A percentile compares a stretch with the other conserved stretches of the same genome.
phyloP scores from a whole-genome alignment of 192 early-diverging fungal species.

The Coemansia sp. region DNA sequence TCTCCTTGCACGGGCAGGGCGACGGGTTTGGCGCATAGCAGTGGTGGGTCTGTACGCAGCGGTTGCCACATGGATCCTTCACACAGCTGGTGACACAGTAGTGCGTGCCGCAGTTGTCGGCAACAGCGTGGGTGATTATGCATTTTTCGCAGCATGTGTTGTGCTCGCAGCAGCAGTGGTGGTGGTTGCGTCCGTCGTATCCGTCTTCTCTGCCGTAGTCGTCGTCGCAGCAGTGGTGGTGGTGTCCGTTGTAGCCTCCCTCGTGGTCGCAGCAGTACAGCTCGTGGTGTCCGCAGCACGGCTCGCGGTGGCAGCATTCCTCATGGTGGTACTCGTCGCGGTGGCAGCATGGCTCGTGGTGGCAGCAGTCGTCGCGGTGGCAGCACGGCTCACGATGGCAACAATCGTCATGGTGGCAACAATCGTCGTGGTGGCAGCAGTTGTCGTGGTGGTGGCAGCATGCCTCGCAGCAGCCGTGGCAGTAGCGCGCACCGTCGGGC shows the following conservation, averaged over 20 bases:
- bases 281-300: conserved; percentile 21
- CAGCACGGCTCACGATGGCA: conserved; percentile 13
- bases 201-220: conserved; percentile 16
- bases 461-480: conserved; percentile 25
- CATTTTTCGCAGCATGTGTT: conserved; percentile 44
- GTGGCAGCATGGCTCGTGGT: conserved; percentile 9
- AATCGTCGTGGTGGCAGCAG: conserved; percentile 11
- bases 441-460: conserved; percentile 17
- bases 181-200: conserved; percentile 21
- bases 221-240: conserved; percentile 25
- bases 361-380: conserved; percentile 1
- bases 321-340: too few relatives aligned
- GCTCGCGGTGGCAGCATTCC: conserved; percentile 10
- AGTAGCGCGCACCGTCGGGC: conserved; percentile 38
- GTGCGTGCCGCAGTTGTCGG: conserved; percentile 53
- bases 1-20: conserved; percentile 39
- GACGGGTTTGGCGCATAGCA: conserved; percentile 48
- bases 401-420: conserved; percentile 11
- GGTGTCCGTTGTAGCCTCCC: conserved; percentile 25
- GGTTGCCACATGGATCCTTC: conserved; percentile 55
- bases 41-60: conserved; percentile 50
- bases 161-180: conserved; percentile 38
- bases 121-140: conserved; percentile 43
- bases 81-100: conserved; percentile 56
- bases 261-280: conserved; percentile 27